Evolutionary conservation across 306 rosid species (phyloP).

Genomic region (Ormosia semicastrata): DNA sequence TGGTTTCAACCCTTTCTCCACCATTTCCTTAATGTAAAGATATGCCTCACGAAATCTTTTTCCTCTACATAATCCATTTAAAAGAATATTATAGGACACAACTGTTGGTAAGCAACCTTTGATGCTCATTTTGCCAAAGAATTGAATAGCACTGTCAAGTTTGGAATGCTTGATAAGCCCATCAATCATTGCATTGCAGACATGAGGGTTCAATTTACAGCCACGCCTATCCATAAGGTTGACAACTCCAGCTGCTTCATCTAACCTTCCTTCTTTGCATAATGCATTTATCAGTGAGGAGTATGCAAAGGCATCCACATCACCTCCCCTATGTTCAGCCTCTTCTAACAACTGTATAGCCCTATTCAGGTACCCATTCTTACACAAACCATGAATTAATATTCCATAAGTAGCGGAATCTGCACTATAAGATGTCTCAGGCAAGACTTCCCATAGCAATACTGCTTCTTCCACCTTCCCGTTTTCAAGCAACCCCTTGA

Average conservation of each 20-base stretch:
- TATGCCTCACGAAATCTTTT: slow-evolving; percentile 66
- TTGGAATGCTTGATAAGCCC: slow-evolving; percentile 64
- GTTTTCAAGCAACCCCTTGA: slow-evolving; percentile 67
- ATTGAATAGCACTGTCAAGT: slow-evolving; percentile 55
- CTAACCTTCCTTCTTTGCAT: slow-evolving; percentile 69
- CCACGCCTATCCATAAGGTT: slow-evolving; percentile 54
- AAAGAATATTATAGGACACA: slow-evolving; percentile 76
- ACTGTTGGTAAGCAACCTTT: slow-evolving; percentile 64
- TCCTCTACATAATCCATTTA: slow-evolving; percentile 74
- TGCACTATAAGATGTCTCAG: slow-evolving; percentile 35
- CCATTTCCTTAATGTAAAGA: slow-evolving; percentile 68
- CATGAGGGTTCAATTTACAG: slow-evolving; percentile 52
- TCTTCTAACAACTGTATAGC: slow-evolving; percentile 64
- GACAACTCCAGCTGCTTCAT: slow-evolving; percentile 55
- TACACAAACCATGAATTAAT: slow-evolving; percentile 76
- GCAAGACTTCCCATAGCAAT: slow-evolving; percentile 53
- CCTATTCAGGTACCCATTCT: slow-evolving; percentile 62
- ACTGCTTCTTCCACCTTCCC: slow-evolving; percentile 52
- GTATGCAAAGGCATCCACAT: slow-evolving; percentile 67
- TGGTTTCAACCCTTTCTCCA: slow-evolving; percentile 69
- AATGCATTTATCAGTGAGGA: slow-evolving; percentile 63
- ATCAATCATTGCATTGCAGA: slow-evolving; percentile 71
- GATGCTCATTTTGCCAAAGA: slow-evolving; percentile 58
- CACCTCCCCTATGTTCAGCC: slow-evolving; percentile 45
- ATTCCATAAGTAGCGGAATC: slow-evolving; percentile 70